Evolutionary conservation across 192 early-diverging fungal species (phyloP), one percentile per base, ranked within the genome.

Genomic region (Entomortierella lignicola): DNA sequence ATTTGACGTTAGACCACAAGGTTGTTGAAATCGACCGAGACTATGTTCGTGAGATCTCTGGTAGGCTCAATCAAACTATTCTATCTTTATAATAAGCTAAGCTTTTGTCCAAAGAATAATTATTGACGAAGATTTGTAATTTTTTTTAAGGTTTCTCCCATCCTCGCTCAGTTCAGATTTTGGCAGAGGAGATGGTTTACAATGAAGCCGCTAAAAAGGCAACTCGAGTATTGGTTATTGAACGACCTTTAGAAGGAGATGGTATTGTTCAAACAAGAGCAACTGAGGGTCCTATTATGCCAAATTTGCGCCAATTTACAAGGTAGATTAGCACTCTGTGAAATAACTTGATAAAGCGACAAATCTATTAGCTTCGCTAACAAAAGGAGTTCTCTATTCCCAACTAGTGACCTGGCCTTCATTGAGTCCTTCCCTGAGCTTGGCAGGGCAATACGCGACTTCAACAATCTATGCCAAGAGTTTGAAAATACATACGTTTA

Each of bases 401-500:
- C 44, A 47, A 47, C 15, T 66, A 87, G 86, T 63, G 86, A 87
- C 55, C 48, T 87, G 32, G 81, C 75, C 2, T 84, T 87, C 52
- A 31, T 87, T 3, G 80, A 82, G 21, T 63, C 80, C 18, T 72
- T 85, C 23, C 71, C 82, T n/a, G 81, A 85, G 59, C 74, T 82
- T 1, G 57, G 42, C 18, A 65, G 81, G 27, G 72, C 84, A 2
- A 39, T 84, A 15, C 58, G 61, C 5, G 82, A 84, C 39, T 71
- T 85, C 50, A 66, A 80, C 34, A 74, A 57, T 21, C 69, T 81
- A 17, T 83, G 82, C 12, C 73, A 81, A 13, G 85, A 88, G 59
- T 88, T 88, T 61, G 81, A 71, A 17, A 81, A 80, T 25, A 84
- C 87, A 0, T 88, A 86, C 71, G 82, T 88, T 17, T 88, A 86